These are phyloP conservation scores for Spongiforma sp. DNA, from an alignment of 1,284 basidiomycete genomes.

Conservation along the genomic window DNA sequence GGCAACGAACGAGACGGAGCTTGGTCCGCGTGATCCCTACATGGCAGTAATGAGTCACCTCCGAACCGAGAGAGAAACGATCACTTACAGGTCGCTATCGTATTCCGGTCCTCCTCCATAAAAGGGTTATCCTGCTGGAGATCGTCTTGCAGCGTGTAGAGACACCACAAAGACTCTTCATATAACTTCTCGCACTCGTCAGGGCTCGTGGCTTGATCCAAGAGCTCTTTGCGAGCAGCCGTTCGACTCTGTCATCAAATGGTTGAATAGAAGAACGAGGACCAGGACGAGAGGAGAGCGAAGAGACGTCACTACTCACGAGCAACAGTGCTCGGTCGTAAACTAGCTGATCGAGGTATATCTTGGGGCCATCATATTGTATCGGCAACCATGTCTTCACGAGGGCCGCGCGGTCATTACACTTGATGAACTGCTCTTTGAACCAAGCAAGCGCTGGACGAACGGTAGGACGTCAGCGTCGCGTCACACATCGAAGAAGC, in stretches of 20 bases:
- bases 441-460: slow-evolving; percentile 74
- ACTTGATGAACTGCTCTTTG: slow-evolving; percentile 78
- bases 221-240: slow-evolving; percentile 90
- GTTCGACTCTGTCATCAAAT: slow-evolving; percentile 94
- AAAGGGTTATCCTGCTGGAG: slow-evolving; percentile 85
- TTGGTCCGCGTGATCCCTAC: slow-evolving; percentile 86
- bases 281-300: too few relatives aligned
- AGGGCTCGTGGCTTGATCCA: slow-evolving; percentile 74
- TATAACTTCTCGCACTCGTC: slow-evolving; percentile 94
- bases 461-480: slow-evolving; percentile 2
- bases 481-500: slow-evolving; percentile 22
- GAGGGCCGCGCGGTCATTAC: slow-evolving; percentile 72
- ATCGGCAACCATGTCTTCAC: slow-evolving; percentile 85
- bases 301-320: slow-evolving; percentile 45
- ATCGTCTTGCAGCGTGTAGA: slow-evolving; percentile 92
- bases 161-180: slow-evolving; percentile 92
- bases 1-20: slow-evolving; percentile 72
- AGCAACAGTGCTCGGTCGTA: slow-evolving; percentile 79
- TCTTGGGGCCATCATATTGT: slow-evolving; percentile 72
- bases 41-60: neutral
- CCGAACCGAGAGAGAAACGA: neutral
- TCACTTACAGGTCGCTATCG: slow-evolving; percentile 80
- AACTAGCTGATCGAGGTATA: slow-evolving; percentile 81
- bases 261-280: too few relatives aligned
- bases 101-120: slow-evolving; percentile 82